Base-by-base conservation (phyloP, 2,329 filamentous ascomycete genomes). In the Hymenoscyphus scutula region DNA sequence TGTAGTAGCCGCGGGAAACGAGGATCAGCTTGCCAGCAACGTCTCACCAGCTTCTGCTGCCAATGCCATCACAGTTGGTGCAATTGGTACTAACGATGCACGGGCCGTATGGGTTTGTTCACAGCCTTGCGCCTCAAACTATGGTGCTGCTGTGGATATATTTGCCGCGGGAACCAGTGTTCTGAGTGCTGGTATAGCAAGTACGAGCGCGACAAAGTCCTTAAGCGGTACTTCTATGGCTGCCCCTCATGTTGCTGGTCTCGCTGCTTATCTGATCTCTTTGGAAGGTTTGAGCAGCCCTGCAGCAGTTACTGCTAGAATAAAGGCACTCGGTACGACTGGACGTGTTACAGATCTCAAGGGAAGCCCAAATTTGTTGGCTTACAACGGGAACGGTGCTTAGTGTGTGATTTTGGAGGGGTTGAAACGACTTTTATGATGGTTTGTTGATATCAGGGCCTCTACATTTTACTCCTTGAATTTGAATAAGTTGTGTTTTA, bases 191-290 rank as follows among this genome's bases (percentile, higher is more conserved):
- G 84, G 79, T 79, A 76, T 74, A 60, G 77, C 75, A 38, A 71
- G 71, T 56, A 75, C 73, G 41, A 76, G 69, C 5, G 77, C 81
- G 27, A 80, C 72, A n/a, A 78, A 84, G 69, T 80, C 72, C 17
- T 78, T 85, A 69, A 81, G 78, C 15, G 86, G 86, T 37, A 89
- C 86, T 5, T 85, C 81, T 38, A 88, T 88, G 85, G 55, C 55
- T 17, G 5, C 6, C 6, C 57, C 86, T 0, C 85, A 88, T 70
- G 77, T 89, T 59, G 78, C 83, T 27, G 86, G 86, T 13, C 73
- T 89, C n/a, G 83, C 81, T 11, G 78, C 83, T n/a, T 88, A 87
- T 71, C 73, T 88, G 32, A 70, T 82, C 64, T 75, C 75, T n/a
- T 74, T 82, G 13, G 77, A 82, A 62, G 76, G 76, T 1, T 72